phyloP scores from a whole-genome alignment of 2,329 filamentous ascomycete species.

The Fonsecaea erecta region DNA sequence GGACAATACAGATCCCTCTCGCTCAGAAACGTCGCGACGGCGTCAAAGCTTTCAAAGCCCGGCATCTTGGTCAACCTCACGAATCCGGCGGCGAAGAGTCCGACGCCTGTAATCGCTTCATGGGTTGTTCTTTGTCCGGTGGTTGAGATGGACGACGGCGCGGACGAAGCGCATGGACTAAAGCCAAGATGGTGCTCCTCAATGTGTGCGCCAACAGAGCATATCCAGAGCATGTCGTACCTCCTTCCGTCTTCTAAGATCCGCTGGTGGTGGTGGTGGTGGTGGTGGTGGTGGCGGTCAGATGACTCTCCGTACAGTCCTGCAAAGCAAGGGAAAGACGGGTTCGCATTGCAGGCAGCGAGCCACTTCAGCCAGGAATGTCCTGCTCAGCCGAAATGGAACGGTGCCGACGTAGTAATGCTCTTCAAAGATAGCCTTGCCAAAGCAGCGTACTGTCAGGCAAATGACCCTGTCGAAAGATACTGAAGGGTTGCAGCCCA shows the following conservation, averaged over 20 bases:
- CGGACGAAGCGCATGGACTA: background rate
- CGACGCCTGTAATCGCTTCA: background rate
- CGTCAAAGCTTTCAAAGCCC: background rate
- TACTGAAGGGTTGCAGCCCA: background rate
- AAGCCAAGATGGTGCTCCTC: background rate
- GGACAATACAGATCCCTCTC: slow-evolving; percentile 3
- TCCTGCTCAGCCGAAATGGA: background rate
- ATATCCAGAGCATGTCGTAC: slow-evolving; percentile 14
- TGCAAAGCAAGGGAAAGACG: background rate
- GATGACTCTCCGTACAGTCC: background rate
- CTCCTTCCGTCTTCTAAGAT: background rate
- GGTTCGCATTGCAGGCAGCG: background rate
- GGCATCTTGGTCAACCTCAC: background rate
- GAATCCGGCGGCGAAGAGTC: background rate
- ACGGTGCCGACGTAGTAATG: background rate
- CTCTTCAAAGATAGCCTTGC: slow-evolving; percentile 1
- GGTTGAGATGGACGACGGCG: background rate
- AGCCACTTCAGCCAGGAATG: background rate
- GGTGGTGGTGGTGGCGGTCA: too few species aligned
- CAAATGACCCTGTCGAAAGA: slow-evolving; percentile 2
- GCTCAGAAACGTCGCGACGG: background rate
- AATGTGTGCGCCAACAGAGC: slow-evolving; percentile 9
- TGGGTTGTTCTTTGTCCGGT: background rate
- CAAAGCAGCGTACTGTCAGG: background rate
- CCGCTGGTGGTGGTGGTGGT: background rate